Evolutionary conservation across 2,329 filamentous ascomycete genomes (phyloP).

Genomic region (Xylaria sp.): DNA sequence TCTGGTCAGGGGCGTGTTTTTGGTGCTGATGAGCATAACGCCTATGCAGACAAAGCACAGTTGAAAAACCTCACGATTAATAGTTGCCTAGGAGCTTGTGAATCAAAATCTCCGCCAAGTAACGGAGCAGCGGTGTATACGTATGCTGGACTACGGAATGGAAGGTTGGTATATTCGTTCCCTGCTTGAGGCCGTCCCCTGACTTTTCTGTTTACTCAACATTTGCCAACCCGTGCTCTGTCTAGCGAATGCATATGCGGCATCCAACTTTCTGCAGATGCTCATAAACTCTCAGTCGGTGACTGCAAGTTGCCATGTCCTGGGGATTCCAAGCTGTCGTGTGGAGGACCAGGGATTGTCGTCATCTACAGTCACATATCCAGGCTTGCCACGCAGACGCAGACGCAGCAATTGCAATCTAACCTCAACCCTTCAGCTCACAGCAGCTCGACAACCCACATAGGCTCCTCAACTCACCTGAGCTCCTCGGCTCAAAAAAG

Average conservation of each 20-base stretch:
- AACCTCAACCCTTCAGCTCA: background rate
- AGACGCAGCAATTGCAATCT: background rate
- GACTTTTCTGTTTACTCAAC: background rate
- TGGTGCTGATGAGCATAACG: constrained; percentile 19
- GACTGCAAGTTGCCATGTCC: constrained; percentile 24
- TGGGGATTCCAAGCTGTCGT: constrained; percentile 22
- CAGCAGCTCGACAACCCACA: background rate
- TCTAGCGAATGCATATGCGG: constrained; percentile 27
- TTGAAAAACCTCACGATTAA: constrained; percentile 21
- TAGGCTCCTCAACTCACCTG: background rate
- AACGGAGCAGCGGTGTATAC: constrained; percentile 10
- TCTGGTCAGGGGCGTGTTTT: constrained; percentile 21
- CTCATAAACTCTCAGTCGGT: constrained; percentile 18
- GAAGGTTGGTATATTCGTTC: constrained; percentile 20
- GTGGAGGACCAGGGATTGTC: constrained; percentile 23
- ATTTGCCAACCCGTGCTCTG: background rate
- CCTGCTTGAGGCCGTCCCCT: background rate
- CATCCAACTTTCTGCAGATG: constrained; percentile 15
- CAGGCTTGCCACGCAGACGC: background rate
- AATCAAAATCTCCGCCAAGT: constrained; percentile 6
- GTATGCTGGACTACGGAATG: constrained; percentile 25
- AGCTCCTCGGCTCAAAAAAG: background rate
- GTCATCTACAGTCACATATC: constrained; percentile 22
- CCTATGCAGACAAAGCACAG: constrained; percentile 10
- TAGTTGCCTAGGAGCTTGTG: constrained; percentile 25